Conservation (phyloP, 2,329 filamentous ascomycete species). For the Neurospora sp. region DNA sequence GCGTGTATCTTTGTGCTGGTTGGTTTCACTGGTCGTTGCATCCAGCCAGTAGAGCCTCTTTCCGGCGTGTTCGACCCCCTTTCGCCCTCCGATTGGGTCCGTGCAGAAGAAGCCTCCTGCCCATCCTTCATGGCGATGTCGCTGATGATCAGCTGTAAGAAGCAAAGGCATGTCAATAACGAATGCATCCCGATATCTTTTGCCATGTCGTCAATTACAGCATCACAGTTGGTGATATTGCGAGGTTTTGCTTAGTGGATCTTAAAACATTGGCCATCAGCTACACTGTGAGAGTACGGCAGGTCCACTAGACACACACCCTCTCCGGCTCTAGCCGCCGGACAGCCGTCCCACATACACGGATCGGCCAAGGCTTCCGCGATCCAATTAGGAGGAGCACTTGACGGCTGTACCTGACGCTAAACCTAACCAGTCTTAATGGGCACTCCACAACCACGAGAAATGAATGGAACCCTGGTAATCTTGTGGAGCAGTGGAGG, state of each 20-base stretch:
- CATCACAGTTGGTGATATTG: not conserved
- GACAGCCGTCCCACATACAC: not conserved
- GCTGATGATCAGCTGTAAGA: not conserved
- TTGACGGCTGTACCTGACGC: not conserved
- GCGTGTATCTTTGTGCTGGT: not conserved
- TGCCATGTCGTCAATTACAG: not conserved
- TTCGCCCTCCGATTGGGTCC: not conserved
- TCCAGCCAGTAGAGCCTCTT: not conserved
- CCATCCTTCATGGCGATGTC: not conserved
- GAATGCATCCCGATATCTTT: not conserved
- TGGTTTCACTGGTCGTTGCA: not conserved
- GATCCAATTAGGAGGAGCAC: not conserved
- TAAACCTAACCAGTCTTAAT: not conserved
- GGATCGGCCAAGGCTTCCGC: not conserved
- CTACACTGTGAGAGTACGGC: not conserved
- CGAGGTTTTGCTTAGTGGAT: not conserved
- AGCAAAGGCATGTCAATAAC: not conserved
- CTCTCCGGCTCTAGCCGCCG: not conserved
- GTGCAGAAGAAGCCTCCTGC: not conserved
- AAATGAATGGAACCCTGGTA: not conserved
- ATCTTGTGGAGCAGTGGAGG: not conserved
- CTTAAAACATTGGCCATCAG: not conserved
- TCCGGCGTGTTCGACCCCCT: not conserved
- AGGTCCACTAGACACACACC: not conserved
- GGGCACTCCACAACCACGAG: not conserved